These are phyloP conservation scores for Lasiodiplodia sp. DNA, from an alignment of 2,329 filamentous ascomycete species.

Conservation along the genomic window DNA sequence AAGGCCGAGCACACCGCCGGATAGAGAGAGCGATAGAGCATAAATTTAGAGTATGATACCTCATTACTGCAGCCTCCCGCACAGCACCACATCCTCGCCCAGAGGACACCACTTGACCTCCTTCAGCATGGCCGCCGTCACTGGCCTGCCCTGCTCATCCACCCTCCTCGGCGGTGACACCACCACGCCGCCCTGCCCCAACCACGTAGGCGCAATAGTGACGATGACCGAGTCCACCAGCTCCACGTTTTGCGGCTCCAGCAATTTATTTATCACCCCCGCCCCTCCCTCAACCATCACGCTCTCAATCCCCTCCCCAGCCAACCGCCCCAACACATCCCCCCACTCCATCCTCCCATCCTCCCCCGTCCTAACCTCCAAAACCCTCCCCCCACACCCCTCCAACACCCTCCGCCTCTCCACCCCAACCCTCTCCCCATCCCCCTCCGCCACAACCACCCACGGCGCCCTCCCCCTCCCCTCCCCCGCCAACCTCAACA, in stretches of 20 bases:
- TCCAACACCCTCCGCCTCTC: conserved; percentile 38
- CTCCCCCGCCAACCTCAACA: conserved; percentile 69
- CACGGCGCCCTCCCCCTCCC: conserved; percentile 77
- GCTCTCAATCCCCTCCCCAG: conserved; percentile 69
- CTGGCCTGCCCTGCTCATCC: conserved; percentile 55
- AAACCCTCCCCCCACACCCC: conserved; percentile 38
- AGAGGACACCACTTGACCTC: conserved; percentile 78
- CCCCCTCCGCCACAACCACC: conserved; percentile 61
- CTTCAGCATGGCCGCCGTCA: conserved; percentile 70
- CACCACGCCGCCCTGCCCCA: conserved; percentile 82
- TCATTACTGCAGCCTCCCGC: conserved; percentile 59
- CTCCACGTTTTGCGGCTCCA: conserved; percentile 67
- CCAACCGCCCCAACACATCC: conserved; percentile 66
- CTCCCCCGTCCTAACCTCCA: conserved; percentile 48
- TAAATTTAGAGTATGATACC: not conserved
- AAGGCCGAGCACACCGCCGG: conserved; percentile 57
- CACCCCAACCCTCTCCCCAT: conserved; percentile 15
- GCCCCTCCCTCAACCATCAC: conserved; percentile 94
- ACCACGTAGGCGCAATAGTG: conserved; percentile 87
- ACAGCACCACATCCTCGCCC: conserved; percentile 84
- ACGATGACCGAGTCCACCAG: conserved; percentile 81
- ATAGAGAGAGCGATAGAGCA: conserved; percentile 34
- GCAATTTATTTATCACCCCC: conserved; percentile 79
- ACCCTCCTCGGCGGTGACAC: conserved; percentile 72
- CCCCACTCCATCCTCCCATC: conserved; percentile 61